Evolutionary conservation across 1,139 yeast genomes (phyloP).

Genomic region (Sugiyamaella castrensis): DNA sequence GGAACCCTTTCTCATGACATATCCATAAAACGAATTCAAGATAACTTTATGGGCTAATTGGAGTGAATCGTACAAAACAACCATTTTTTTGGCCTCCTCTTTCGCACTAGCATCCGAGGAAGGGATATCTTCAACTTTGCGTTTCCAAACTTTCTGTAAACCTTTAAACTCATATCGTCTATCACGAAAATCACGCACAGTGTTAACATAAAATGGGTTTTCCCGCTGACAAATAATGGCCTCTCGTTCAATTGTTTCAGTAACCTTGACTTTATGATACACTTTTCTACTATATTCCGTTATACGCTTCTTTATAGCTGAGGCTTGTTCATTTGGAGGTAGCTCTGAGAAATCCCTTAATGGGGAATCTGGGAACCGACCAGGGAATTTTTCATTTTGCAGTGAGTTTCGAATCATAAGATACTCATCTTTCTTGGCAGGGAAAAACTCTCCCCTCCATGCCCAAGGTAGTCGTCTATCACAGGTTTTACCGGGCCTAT

Average conservation of each 20-base stretch:
- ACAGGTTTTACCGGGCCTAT: slow-evolving; percentile 90
- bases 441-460: slow-evolving; percentile 96
- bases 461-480: slow-evolving; percentile 93
- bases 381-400: slow-evolving; percentile 73
- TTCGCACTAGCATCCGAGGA: slow-evolving; percentile 53
- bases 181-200: slow-evolving; percentile 92
- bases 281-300: slow-evolving; percentile 82
- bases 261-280: slow-evolving; percentile 74
- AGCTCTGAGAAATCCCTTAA: slow-evolving; percentile 54
- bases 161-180: slow-evolving; percentile 96
- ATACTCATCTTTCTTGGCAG: slow-evolving; percentile 89
- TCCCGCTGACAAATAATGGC: slow-evolving; percentile 97
- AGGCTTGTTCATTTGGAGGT: slow-evolving; percentile 73
- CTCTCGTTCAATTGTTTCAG: slow-evolving; percentile 84
- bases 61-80: slow-evolving; percentile 87
- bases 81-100: slow-evolving; percentile 92
- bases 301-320: slow-evolving; percentile 71
- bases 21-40: slow-evolving; percentile 94
- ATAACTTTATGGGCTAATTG: slow-evolving; percentile 97
- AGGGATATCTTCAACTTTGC: slow-evolving; percentile 59
- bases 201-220: slow-evolving; percentile 93
- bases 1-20: slow-evolving; percentile 98
- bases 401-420: slow-evolving; percentile 83
- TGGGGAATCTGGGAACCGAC: slow-evolving; percentile 45
- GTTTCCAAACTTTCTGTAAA: slow-evolving; percentile 91